Base-by-base conservation (phyloP, 768 basidiomycete genomes). In the Galerina marginata region DNA sequence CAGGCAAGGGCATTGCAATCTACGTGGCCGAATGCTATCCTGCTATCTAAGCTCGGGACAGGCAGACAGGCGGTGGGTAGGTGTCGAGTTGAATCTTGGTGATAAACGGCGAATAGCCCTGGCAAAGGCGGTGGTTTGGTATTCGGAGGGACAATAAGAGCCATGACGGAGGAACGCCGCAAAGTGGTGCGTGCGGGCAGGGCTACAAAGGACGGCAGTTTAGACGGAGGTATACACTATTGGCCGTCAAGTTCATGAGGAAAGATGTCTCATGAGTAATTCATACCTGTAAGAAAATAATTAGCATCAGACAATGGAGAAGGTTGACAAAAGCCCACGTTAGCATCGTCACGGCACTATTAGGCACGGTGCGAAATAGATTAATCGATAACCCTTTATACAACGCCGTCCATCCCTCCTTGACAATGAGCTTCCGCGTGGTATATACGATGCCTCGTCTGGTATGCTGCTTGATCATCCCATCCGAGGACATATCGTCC, bases 371-470 rank as follows among this genome's bases (percentile, higher is more conserved):
- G 60, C 96, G 82, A 53, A 98, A 75, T 25, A 99, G 83, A 75
- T 98, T 99, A 64, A 98, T 87, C n/a, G 91, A 92, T 59, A 99
- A 73, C 6, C 97, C 97, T 61, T 91, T 90, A 78, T 99, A 99
- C 57, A 99, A 82, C 37, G 91, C 93, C 43, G 81, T 82, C 90
- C 92, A 93, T 12, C 95, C 95, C 71, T 96, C 95, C 66, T 91
- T 89, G 44, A 75, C 71, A 54, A 95, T 77, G 59, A 99, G 89
- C 64, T 84, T 86, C 71, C 77, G 79, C 7, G 87, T 87, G 60
- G 90, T 94, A 71, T 87, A 83, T 36, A 93, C 72, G 60, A 95
- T 77, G n/a, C 93, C 92, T 54, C 86, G 79, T 59, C 79, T 77
- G 5, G 80, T 77, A 59, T 86, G 82, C 36, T 75, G 69, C 68